Conservation (phyloP, 352 stramenopile genomes). For the Achlya hypogyna region DNA sequence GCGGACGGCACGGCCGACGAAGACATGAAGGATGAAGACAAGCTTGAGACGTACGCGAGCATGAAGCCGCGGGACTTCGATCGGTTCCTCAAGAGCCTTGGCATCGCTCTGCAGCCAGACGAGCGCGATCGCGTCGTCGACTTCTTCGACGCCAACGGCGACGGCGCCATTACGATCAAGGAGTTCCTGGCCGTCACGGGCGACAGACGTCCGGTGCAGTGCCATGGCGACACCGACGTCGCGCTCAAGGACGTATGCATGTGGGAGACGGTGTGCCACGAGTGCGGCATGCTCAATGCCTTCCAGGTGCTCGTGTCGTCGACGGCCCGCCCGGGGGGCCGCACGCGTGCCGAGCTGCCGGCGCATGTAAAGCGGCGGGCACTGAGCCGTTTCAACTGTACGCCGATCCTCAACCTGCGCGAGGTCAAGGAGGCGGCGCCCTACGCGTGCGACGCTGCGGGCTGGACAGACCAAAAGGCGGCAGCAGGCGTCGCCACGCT, state of each 20-base stretch:
- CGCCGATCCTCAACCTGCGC: slow-evolving; percentile 58
- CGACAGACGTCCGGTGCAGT: slow-evolving; percentile 45
- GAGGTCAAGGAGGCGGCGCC: slow-evolving; percentile 45
- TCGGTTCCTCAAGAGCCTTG: slow-evolving; percentile 49
- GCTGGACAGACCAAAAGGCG: slow-evolving; percentile 53
- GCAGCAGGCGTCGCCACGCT: slow-evolving; percentile 52
- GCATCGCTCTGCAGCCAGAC: slow-evolving; percentile 69
- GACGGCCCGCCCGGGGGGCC: slow-evolving; percentile 30
- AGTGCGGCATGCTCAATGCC: slow-evolving; percentile 85
- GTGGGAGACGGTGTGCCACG: slow-evolving; percentile 87
- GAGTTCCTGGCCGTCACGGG: slow-evolving; percentile 83
- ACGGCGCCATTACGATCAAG: slow-evolving; percentile 51
- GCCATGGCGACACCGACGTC: slow-evolving; percentile 64
- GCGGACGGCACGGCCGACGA: slow-evolving; percentile 37
- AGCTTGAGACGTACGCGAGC: slow-evolving; percentile 44
- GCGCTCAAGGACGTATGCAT: slow-evolving; percentile 79
- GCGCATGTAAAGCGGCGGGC: slow-evolving; percentile 55
- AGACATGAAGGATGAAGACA: slow-evolving; percentile 51
- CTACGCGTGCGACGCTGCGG: slow-evolving; percentile 41
- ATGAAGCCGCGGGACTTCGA: slow-evolving; percentile 46
- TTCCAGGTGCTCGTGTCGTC: slow-evolving; percentile 53
- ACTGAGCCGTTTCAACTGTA: slow-evolving; percentile 40
- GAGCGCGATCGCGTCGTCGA: slow-evolving; percentile 75
- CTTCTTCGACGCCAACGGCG: slow-evolving; percentile 75
- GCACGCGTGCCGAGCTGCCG: slow-evolving; percentile 57